Evolutionary conservation across 2,329 filamentous ascomycete species (phyloP).

Genomic region (Fusarium sp.): DNA sequence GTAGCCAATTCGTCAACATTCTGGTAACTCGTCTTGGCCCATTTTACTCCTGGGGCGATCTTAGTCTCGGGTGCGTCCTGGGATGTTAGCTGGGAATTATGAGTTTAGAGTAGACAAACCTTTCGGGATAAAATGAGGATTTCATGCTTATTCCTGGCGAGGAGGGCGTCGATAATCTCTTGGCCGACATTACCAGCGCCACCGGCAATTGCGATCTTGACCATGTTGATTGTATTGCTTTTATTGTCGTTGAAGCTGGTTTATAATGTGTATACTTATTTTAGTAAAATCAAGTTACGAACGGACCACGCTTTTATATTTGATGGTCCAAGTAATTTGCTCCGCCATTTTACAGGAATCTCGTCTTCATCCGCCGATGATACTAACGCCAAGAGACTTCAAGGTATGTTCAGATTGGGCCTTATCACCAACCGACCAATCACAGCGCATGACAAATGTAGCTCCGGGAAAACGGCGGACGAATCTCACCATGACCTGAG

Average conservation of each 20-base stretch:
- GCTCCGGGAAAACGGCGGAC: slow-evolving; percentile 38
- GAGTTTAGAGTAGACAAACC: slow-evolving; percentile 43
- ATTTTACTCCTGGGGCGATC: slow-evolving; percentile 16
- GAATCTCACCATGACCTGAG: neutral
- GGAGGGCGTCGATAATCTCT: slow-evolving; percentile 64
- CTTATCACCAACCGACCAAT: neutral
- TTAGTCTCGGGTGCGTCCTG: slow-evolving; percentile 25
- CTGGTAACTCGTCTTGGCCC: slow-evolving; percentile 52
- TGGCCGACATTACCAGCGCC: slow-evolving; percentile 58
- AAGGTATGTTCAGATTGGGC: neutral
- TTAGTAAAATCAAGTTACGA: too few species aligned
- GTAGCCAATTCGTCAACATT: slow-evolving; percentile 49
- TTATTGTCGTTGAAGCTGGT: neutral
- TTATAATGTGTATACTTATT: neutral
- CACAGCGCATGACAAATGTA: slow-evolving; percentile 18
- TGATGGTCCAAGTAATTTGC: rapidly evolving
- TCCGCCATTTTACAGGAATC: slow-evolving; percentile 9
- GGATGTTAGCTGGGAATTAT: neutral
- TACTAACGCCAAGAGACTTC: neutral
- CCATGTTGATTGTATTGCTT: slow-evolving; percentile 25
- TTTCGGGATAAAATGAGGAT: slow-evolving; percentile 64
- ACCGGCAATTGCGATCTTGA: slow-evolving; percentile 43
- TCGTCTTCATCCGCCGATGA: neutral
- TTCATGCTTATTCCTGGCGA: slow-evolving; percentile 63
- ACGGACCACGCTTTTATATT: neutral